phyloP scores from a whole-genome alignment of 306 rosid genomes.

The Vigna unguiculata region DNA sequence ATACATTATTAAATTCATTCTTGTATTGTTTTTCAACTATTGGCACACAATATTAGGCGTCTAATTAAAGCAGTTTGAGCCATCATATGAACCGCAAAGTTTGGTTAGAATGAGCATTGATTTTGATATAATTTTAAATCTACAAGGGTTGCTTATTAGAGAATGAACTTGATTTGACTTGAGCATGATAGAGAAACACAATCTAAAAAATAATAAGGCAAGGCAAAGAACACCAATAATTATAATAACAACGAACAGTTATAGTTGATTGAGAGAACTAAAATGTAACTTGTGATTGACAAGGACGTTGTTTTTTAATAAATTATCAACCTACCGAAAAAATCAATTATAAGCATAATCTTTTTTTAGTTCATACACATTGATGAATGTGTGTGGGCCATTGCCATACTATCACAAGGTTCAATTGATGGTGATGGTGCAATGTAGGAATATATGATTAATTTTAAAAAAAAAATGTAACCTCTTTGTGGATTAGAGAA shows the following conservation, averaged over 20 bases:
- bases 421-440: slow-evolving; percentile 52
- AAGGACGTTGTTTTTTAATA: slow-evolving; percentile 57
- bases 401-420: slow-evolving; percentile 38
- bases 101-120: slow-evolving; percentile 38
- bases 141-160: slow-evolving; percentile 31
- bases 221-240: slow-evolving; percentile 20
- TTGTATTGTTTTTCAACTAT: slow-evolving; percentile 44
- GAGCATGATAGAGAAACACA: slow-evolving; percentile 37
- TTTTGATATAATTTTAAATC: slow-evolving; percentile 27
- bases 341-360: slow-evolving; percentile 48
- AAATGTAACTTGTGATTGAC: slow-evolving; percentile 42
- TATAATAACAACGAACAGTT: slow-evolving; percentile 13
- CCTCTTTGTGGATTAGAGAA: slow-evolving; percentile 26
- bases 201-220: slow-evolving; percentile 40
- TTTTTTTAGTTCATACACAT: slow-evolving; percentile 48
- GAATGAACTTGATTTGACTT: slow-evolving; percentile 44
- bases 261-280: slow-evolving; percentile 38
- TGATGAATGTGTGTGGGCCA: slow-evolving; percentile 53
- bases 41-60: slow-evolving; percentile 49
- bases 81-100: no score
- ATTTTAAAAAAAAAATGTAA: slow-evolving; percentile 1
- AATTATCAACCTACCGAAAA: slow-evolving; percentile 23
- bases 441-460: slow-evolving; percentile 42
- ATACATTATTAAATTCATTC: neutral
- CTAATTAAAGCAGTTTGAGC: slow-evolving; percentile 23